Base-by-base conservation (phyloP, 768 basidiomycete genomes). In the Auricularia sp. region DNA sequence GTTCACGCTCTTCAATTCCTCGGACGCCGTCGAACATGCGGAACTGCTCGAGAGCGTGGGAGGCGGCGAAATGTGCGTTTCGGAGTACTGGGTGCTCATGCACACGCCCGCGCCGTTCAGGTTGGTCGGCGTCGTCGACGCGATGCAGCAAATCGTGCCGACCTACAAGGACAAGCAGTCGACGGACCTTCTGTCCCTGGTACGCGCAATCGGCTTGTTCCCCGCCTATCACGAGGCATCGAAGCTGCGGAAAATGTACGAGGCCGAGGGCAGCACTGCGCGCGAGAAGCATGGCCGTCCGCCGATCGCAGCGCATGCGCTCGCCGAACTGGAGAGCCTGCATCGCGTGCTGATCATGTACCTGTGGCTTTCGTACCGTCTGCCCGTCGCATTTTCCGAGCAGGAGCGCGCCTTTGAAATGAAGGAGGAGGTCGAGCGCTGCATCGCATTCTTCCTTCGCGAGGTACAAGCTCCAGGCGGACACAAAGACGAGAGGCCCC, bases 261-360 rank as follows among this genome's bases (percentile, higher is more conserved):
- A 65, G 14, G 12, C 23, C 2, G 43, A 47, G 29, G 44, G 44
- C 29, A 47, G 61, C 61, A 54, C 42, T 18, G 42, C 53, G 33
- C 12, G 12, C 39, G 39, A 42, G 39, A 14, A 42, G 39, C 39
- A 42, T 42, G 39, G 39, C 39, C 14, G 35, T 33, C 36, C 65
- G 14, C 56, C 67, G 12, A 61, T 62, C 36, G n/a, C 54, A 11
- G 58, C 63, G 47, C 42, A 68, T 47, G 67, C 64, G 21, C 69
- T 71, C 68, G 35, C 23, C 44, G 62, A 61, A 16, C 74, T 98
- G 58, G 95, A 98, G 74, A 78, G 81, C 4, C 74, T 91, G 66
- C 93, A 99, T 75, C 88, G 87, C 69, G 76, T 84, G 36, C 70
- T 92, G 35, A 85, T 87, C 14, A 68, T 88, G 23, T 98, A 98